Conservation (phyloP, 2,329 filamentous ascomycete genomes). For the Fusarium sublunatum region DNA sequence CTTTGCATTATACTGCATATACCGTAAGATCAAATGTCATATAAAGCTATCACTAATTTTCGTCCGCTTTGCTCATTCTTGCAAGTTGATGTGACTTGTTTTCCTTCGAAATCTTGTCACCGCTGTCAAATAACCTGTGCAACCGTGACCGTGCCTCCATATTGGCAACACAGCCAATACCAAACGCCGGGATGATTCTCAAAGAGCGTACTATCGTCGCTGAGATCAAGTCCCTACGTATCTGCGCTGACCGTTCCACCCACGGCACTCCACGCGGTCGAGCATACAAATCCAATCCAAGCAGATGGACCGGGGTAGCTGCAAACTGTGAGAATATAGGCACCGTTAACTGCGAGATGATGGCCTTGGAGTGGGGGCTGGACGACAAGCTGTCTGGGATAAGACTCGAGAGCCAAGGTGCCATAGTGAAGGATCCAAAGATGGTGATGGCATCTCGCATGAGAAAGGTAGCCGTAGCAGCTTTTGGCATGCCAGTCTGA, state of each 20-base stretch:
- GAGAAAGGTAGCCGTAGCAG: constrained; percentile 45
- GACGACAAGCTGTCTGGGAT: constrained; percentile 44
- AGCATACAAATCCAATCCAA: constrained; percentile 42
- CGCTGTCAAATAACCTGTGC: constrained; percentile 17
- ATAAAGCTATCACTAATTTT: neutral
- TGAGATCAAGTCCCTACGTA: constrained; percentile 41
- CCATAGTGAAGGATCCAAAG: constrained; percentile 49
- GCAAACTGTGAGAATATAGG: constrained; percentile 48
- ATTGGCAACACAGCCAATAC: constrained; percentile 47
- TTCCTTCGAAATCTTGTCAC: neutral
- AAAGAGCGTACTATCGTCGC: constrained; percentile 46
- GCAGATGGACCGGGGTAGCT: constrained; percentile 48
- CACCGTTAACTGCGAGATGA: constrained; percentile 47
- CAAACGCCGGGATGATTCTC: constrained; percentile 49
- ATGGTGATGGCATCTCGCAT: constrained; percentile 49
- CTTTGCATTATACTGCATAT: too few species aligned
- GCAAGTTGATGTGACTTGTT: too few species aligned
- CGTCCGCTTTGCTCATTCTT: neutral
- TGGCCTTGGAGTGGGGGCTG: constrained; percentile 43
- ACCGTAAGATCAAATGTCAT: too few species aligned
- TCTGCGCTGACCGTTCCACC: constrained; percentile 36
- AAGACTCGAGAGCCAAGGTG: constrained; percentile 40
- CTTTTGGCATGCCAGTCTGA: constrained; percentile 32
- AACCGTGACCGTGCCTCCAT: constrained; percentile 38
- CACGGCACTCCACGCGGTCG: constrained; percentile 24